A percentile compares a stretch with the other conserved stretches of the same genome.
phyloP scores from a whole-genome alignment of 345 rosid species.

The Citrus unshiu region DNA sequence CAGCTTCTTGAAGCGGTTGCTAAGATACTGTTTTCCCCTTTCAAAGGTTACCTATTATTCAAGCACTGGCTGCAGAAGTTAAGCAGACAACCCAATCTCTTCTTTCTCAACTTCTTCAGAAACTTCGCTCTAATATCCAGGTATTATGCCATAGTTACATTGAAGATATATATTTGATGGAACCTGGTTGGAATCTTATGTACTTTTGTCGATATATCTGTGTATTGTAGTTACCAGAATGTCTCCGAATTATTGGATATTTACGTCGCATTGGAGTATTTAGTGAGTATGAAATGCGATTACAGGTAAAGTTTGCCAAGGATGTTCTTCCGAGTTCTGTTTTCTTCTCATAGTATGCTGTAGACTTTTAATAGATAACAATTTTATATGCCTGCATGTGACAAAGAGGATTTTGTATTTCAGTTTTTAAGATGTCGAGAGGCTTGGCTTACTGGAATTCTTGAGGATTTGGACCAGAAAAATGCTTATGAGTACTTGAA shows the following conservation, averaged over 20 bases:
- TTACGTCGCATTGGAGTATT: slow-evolving; percentile 89
- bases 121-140: slow-evolving; percentile 92
- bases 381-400: slow-evolving; percentile 16
- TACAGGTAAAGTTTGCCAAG: slow-evolving; percentile 55
- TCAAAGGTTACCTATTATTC: slow-evolving; percentile 79
- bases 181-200: slow-evolving; percentile 13
- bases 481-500: slow-evolving; percentile 88
- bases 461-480: slow-evolving; percentile 88
- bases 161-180: background rate
- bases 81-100: slow-evolving; percentile 93
- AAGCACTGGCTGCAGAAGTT: slow-evolving; percentile 85
- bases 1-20: slow-evolving; percentile 15
- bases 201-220: slow-evolving; percentile 1
- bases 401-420: slow-evolving; percentile 22
- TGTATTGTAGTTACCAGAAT: slow-evolving; percentile 78
- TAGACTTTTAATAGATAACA: background rate
- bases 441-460: slow-evolving; percentile 97
- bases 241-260: slow-evolving; percentile 95
- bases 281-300: slow-evolving; percentile 91
- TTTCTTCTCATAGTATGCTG: too few species aligned
- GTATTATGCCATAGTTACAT: slow-evolving; percentile 30
- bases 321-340: background rate
- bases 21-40: slow-evolving; percentile 9
- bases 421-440: slow-evolving; percentile 97
- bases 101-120: slow-evolving; percentile 88